These are phyloP conservation scores for Phytophthora idaei DNA, from an alignment of 352 stramenopile species.

Conservation along the genomic window DNA sequence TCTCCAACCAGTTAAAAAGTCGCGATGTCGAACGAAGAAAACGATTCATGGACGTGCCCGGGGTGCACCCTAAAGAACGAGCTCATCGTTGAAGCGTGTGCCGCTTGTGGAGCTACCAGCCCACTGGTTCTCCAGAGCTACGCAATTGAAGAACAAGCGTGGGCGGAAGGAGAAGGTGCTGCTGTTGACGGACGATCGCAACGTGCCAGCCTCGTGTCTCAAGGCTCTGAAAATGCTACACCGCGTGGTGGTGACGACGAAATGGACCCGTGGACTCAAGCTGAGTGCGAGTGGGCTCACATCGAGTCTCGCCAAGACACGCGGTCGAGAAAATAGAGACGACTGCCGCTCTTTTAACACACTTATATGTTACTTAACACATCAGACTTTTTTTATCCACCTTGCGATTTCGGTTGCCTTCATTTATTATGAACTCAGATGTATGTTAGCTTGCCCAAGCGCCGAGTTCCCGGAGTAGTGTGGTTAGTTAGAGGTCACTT, in stretches of 20 bases:
- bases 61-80: conserved; percentile 69
- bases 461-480: no score
- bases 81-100: conserved; percentile 57
- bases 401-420: no score
- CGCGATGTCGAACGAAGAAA: conserved; percentile 36
- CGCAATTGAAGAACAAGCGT: conserved; percentile 47
- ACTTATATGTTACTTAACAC: no score
- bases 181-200: conserved; percentile 21
- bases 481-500: no score
- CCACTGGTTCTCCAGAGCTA: conserved; percentile 70
- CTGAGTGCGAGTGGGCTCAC: conserved; percentile 71
- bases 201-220: conserved; percentile 39
- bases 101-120: conserved; percentile 70
- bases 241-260: conserved; percentile 37
- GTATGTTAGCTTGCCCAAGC: no score
- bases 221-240: conserved; percentile 45
- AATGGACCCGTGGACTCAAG: conserved; percentile 65
- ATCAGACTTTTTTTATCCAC: no score
- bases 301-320: conserved; percentile 64
- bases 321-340: conserved; percentile 21
- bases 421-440: no score
- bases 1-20: background rate
- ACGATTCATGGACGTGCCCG: conserved; percentile 53
- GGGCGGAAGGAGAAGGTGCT: conserved; percentile 5
- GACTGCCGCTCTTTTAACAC: no score